These are phyloP conservation scores for Ammopiptanthus mongolicus DNA, from an alignment of 306 rosid species.

Conservation along the genomic window DNA sequence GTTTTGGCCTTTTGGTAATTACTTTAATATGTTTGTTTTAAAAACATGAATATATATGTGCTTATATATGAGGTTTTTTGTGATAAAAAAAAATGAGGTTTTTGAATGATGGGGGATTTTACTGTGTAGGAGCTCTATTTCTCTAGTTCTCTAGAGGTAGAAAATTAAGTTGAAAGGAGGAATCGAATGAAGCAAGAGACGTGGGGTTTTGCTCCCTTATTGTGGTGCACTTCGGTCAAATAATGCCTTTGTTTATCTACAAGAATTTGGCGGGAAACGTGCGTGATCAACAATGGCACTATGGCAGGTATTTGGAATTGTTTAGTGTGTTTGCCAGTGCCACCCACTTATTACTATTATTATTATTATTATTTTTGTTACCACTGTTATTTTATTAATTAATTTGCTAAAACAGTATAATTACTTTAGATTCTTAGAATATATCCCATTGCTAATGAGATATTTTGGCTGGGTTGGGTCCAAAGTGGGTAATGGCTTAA, in stretches of 20 bases:
- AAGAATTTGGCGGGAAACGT: conserved; percentile 46
- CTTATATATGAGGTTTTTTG: no score
- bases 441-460: not conserved
- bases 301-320: not conserved
- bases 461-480: not conserved
- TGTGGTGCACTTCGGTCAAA: conserved; percentile 78
- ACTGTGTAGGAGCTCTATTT: not conserved
- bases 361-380: no score
- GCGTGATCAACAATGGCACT: conserved; percentile 36
- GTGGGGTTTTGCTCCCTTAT: conserved; percentile 72
- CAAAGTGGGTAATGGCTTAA: not conserved
- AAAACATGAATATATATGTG: no score
- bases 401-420: not conserved
- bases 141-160: not conserved
- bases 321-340: not conserved
- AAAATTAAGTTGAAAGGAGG: not conserved
- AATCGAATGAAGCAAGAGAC: conserved; percentile 45
- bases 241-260: conserved; percentile 34
- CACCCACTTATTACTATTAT: not conserved
- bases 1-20: no score
- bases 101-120: no score
- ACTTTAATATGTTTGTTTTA: no score
- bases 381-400: not conserved
- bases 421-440: not conserved
- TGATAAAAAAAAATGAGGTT: no score